Evolutionary conservation across 1,139 yeast genomes (phyloP).

Genomic region (Geotrichum citri-aurantii): DNA sequence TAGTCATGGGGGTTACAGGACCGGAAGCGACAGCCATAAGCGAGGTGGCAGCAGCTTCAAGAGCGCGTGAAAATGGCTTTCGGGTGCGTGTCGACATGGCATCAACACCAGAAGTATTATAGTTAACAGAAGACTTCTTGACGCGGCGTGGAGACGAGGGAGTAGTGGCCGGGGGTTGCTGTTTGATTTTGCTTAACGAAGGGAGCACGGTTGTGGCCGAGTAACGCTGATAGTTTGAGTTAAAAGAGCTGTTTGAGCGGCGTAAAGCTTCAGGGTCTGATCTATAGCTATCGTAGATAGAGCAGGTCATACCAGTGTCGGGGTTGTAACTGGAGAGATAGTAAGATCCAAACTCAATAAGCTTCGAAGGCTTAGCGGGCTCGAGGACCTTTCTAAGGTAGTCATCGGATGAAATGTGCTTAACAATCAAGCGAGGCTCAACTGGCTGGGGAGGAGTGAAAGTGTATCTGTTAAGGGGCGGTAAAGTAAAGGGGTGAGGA

Average conservation of each 20-base stretch:
- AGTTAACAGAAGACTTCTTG: background rate
- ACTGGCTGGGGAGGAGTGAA: background rate
- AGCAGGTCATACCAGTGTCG: background rate
- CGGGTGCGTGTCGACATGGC: background rate
- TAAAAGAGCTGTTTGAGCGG: background rate
- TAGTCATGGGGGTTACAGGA: background rate
- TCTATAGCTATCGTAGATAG: background rate
- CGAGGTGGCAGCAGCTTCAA: background rate
- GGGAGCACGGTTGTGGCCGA: constrained; percentile 5
- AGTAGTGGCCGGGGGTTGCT: background rate
- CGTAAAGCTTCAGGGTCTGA: constrained; percentile 1
- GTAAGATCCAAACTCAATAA: constrained; percentile 4
- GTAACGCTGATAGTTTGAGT: background rate
- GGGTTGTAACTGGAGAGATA: background rate
- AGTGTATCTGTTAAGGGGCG: background rate
- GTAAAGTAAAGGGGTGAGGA: constrained; percentile 6
- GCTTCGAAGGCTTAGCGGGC: background rate
- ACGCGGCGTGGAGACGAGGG: background rate
- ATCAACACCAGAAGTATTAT: background rate
- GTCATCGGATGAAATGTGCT: constrained; percentile 2
- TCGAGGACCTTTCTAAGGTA: constrained; percentile 1
- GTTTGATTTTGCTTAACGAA: background rate
- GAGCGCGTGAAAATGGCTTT: constrained; percentile 3
- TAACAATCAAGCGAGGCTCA: background rate
- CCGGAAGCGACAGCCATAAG: background rate